Evolutionary conservation across 2,329 filamentous ascomycete genomes (phyloP), one percentile per base, ranked within the genome.

Genomic region (Ampelomyces quisqualis): DNA sequence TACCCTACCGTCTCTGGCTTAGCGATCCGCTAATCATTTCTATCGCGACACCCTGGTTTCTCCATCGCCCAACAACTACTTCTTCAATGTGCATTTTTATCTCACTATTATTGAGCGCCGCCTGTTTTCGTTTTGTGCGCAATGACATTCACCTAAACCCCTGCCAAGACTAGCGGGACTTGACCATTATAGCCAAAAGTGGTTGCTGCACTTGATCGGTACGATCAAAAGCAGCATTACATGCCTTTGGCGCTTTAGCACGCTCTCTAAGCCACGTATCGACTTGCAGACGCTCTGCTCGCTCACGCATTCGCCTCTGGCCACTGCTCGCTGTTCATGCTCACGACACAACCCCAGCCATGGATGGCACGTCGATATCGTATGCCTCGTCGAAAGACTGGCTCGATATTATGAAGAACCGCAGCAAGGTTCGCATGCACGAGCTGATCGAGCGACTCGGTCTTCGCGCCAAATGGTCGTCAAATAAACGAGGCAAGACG

Each of bases 401-500:
- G 64, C 45, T 65, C 34, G 64, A 67, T 42, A 64, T 65, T 15
- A 65, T 65, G 62, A 64, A 64, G 34, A 67, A 67, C 39, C 47
- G 62, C 9, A 64, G 59, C 21, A 64, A 62, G 39, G 49, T 64
- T 20, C 58, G 62, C 34, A 67, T 67, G 64, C 64, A 67, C 39
- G 62, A 65, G 38, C 43, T 67, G n/a, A 67, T 67, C 15, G 62
- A 67, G 30, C 51, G 61, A 10, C 53, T 67, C 30, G 64, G 64
- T 5, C 35, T 67, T 9, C 57, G 62, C 18, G 62, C 64, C 8
- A 67, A 64, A 45, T 65, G 62, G 62, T 65, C 60, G 19, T 64
- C 62, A n/a, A 65, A 65, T 47, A 67, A 65, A 39, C 64, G 64
- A 13, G 64, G 64, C 34, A 67, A 67, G 40, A 65, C 64, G 11